Evolutionary conservation across 257 asterid genomes (phyloP).

Genomic region (Nicotiana tabacum): DNA sequence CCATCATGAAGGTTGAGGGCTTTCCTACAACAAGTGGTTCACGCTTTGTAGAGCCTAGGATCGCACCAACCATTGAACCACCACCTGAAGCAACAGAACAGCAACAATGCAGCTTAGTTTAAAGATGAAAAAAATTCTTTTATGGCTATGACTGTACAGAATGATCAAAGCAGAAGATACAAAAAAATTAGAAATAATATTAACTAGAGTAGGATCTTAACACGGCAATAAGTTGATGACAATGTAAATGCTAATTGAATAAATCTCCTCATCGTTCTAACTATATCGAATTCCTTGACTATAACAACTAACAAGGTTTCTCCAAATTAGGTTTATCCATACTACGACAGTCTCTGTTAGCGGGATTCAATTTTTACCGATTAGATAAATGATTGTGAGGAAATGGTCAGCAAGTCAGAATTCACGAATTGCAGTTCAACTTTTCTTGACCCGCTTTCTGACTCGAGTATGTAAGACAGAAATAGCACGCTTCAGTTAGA

Average conservation of each 20-base stretch:
- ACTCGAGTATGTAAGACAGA: no score
- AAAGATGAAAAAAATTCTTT: not conserved
- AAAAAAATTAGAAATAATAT: not conserved
- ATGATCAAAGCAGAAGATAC: not conserved
- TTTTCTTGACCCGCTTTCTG: no score
- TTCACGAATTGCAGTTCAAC: not conserved
- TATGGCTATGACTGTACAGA: not conserved
- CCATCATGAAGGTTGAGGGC: constrained; percentile 99
- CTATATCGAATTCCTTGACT: not conserved
- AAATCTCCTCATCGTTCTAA: not conserved
- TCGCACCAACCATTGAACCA: constrained; percentile 93
- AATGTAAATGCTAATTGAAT: not conserved
- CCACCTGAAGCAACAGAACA: constrained; percentile 55
- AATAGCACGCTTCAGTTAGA: no score
- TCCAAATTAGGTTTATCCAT: not conserved
- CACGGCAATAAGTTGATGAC: not conserved
- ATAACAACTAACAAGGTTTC: not conserved
- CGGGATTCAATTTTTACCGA: not conserved
- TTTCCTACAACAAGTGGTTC: constrained; percentile 96
- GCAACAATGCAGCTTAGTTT: not conserved
- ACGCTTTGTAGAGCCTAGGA: constrained; percentile 75
- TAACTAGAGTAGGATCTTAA: not conserved
- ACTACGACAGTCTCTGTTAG: not conserved
- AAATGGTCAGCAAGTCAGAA: not conserved
- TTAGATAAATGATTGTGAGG: not conserved